Percentiles rank a stretch among this genome's conserved stretches.
Conservation (phyloP, 768 basidiomycete genomes). For the Suillus variegatus region DNA sequence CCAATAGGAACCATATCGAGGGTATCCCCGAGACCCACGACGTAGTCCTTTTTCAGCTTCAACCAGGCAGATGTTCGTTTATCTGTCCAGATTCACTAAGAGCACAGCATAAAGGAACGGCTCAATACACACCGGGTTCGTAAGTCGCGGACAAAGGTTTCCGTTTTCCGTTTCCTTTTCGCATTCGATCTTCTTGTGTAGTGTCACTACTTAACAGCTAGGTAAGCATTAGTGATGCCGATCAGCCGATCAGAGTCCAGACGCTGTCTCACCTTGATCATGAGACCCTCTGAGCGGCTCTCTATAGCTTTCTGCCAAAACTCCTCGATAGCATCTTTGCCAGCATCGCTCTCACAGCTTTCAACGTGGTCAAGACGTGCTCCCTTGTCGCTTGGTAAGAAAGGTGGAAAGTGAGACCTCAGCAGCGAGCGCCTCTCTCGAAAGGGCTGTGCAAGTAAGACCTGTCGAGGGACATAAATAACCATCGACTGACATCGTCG, state of each 20-base stretch:
- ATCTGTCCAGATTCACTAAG: slow-evolving; percentile 41
- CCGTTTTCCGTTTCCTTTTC: slow-evolving; percentile 44
- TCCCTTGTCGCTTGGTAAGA: slow-evolving; percentile 42
- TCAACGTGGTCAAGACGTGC: slow-evolving; percentile 70
- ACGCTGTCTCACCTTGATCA: slow-evolving; percentile 70
- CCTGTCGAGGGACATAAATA: slow-evolving; percentile 39
- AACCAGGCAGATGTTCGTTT: slow-evolving; percentile 87
- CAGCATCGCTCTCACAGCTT: slow-evolving; percentile 64
- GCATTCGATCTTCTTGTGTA: slow-evolving; percentile 34
- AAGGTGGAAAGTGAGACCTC: slow-evolving; percentile 59
- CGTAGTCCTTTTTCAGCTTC: slow-evolving; percentile 93
- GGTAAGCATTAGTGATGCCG: slow-evolving; percentile 12
- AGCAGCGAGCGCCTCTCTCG: slow-evolving; percentile 69
- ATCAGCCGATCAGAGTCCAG: not conserved
- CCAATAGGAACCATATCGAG: slow-evolving; percentile 72
- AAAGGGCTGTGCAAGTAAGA: slow-evolving; percentile 68
- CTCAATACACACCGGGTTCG: slow-evolving; percentile 56
- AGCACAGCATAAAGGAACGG: not conserved
- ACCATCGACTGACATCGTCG: not conserved
- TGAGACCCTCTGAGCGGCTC: slow-evolving; percentile 87
- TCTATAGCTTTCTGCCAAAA: slow-evolving; percentile 80
- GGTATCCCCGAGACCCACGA: slow-evolving; percentile 75
- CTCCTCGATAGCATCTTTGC: slow-evolving; percentile 60
- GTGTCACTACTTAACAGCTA: slow-evolving; percentile 68
- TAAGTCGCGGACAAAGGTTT: slow-evolving; percentile 85